A percentile compares a stretch with the other conserved stretches of the same genome.
These are phyloP conservation scores for Graphilbum sp. DNA, from an alignment of 2,329 filamentous ascomycete species.

Conservation along the genomic window DNA sequence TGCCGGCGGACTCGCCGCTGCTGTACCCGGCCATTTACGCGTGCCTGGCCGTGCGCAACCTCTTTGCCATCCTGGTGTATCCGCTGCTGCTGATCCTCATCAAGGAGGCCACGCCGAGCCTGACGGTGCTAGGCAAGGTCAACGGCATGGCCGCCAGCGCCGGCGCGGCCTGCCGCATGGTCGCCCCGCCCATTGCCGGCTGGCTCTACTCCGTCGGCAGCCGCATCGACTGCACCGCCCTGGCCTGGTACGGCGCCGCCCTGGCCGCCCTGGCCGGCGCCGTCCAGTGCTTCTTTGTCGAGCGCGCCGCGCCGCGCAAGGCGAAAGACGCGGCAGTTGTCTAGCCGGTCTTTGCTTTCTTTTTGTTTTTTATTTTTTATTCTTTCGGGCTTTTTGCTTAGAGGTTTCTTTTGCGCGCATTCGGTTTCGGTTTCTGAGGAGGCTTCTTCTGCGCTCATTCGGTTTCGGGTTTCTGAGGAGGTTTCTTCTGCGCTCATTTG, in stretches of 20 bases:
- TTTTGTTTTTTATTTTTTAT: not conserved
- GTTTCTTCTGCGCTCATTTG: no score
- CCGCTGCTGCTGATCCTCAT: conserved; percentile 50
- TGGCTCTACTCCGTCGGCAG: conserved; percentile 46
- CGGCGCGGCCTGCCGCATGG: conserved; percentile 49
- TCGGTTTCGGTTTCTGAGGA: no score
- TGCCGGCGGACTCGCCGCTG: conserved; percentile 26
- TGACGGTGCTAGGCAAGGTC: conserved; percentile 41
- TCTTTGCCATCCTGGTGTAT: conserved; percentile 47
- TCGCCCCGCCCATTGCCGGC: conserved; percentile 48
- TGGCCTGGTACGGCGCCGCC: conserved; percentile 48
- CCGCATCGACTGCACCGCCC: conserved; percentile 38
- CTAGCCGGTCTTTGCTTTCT: not conserved
- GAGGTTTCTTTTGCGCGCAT: no score
- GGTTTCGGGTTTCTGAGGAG: no score
- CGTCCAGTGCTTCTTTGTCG: conserved; percentile 41
- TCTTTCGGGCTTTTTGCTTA: no score
- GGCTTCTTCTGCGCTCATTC: no score
- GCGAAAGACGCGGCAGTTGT: not conserved
- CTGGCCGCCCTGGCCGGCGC: conserved; percentile 39
- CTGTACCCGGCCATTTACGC: conserved; percentile 42
- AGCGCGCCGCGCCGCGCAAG: conserved; percentile 14
- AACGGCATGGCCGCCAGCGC: conserved; percentile 51
- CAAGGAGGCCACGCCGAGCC: conserved; percentile 46
- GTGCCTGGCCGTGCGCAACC: conserved; percentile 39